Conservation (phyloP, 2,329 filamentous ascomycete species). For the Penicillium sp. region DNA sequence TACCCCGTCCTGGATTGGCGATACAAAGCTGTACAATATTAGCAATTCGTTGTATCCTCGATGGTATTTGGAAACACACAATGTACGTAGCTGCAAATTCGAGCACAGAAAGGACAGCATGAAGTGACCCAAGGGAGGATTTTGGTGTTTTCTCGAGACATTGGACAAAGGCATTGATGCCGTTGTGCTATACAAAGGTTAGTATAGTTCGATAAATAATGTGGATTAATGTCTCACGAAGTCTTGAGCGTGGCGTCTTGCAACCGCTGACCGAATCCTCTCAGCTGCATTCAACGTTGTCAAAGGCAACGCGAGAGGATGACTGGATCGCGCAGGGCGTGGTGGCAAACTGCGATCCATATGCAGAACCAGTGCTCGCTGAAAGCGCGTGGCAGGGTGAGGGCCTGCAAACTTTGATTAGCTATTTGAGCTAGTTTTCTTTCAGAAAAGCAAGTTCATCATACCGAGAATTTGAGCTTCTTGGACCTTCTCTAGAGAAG, state of each 20-base stretch:
- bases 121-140: background rate
- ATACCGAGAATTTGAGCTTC: slow-evolving; percentile 11
- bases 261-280: slow-evolving; percentile 1
- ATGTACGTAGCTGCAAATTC: slow-evolving; percentile 13
- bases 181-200: background rate
- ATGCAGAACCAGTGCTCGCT: background rate
- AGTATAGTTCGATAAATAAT: background rate
- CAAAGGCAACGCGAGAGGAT: background rate
- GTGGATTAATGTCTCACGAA: background rate
- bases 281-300: background rate
- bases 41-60: background rate
- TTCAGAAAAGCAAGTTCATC: background rate
- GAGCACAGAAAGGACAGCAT: slow-evolving; percentile 12
- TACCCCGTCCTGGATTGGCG: slow-evolving; percentile 8
- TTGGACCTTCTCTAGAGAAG: slow-evolving; percentile 8
- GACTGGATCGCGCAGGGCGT: background rate
- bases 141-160: background rate
- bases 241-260: background rate
- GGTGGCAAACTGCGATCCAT: slow-evolving; percentile 1
- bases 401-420: background rate
- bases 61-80: background rate
- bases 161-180: background rate
- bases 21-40: slow-evolving; percentile 7
- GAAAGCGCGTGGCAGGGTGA: background rate
- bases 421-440: background rate